Conservation (phyloP, 2,329 filamentous ascomycete species). For the Claviceps capensis region DNA sequence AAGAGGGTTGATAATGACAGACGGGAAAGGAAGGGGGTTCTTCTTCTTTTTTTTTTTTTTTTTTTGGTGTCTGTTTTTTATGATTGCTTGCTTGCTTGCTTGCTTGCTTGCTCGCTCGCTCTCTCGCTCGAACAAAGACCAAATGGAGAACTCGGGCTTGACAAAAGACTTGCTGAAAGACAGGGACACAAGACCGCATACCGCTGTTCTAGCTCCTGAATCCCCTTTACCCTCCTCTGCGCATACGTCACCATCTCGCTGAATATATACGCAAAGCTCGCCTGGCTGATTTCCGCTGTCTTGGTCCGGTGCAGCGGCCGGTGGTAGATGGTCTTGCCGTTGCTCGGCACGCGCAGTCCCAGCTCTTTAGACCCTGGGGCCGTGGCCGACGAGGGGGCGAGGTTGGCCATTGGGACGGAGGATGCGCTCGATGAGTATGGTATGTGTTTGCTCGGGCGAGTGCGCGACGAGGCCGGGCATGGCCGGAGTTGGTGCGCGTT, state of each 20-base stretch:
- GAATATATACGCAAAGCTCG: slow-evolving; percentile 92
- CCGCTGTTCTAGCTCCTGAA: slow-evolving; percentile 87
- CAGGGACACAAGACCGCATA: slow-evolving; percentile 20
- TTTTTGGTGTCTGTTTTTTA: too few relatives aligned
- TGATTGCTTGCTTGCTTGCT: neutral
- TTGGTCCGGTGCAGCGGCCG: slow-evolving; percentile 82
- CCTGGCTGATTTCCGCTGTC: slow-evolving; percentile 77
- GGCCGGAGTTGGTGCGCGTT: neutral
- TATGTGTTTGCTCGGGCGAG: neutral
- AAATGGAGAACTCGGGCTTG: too few relatives aligned
- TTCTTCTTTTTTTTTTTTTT: neutral
- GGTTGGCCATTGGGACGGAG: slow-evolving; percentile 32
- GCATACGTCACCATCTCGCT: slow-evolving; percentile 95
- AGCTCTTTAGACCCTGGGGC: slow-evolving; percentile 30
- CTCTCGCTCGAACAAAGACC: too few relatives aligned
- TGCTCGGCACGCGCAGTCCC: slow-evolving; percentile 77
- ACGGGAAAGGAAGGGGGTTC: neutral
- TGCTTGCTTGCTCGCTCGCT: too few relatives aligned
- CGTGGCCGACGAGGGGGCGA: slow-evolving; percentile 24
- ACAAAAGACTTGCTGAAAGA: too few relatives aligned
- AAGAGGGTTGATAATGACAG: neutral
- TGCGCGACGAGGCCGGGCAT: neutral
- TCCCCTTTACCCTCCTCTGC: slow-evolving; percentile 77
- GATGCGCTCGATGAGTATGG: neutral
- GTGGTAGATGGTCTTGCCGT: slow-evolving; percentile 96